Evolutionary conservation across 2,329 filamentous ascomycete species (phyloP), one percentile per base, ranked within the genome.

Genomic region (Cladorrhinum sp.): DNA sequence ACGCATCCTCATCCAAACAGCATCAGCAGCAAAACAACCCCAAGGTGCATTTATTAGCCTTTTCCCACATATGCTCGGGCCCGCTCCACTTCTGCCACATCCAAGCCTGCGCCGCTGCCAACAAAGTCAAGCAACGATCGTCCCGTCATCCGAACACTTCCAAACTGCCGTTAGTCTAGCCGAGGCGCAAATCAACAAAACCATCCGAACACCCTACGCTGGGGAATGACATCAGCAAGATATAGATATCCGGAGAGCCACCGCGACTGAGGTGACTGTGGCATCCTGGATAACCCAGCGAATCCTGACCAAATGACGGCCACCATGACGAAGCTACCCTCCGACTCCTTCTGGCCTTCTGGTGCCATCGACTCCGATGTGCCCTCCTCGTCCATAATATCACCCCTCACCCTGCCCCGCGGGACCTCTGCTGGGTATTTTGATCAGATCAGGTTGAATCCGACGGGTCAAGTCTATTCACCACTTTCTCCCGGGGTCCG

Each of bases 341-440:
- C 75, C 61, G 76, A 80, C 64, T 75, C 77, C 26, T 79, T 79
- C 68, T 69, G 77, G 67, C 75, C 77, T 10, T 73, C 73, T 52
- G 74, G 74, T 64, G 72, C 71, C 56, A 67, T 71, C 62, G 75
- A 77, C 53, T 70, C 68, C 66, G 72, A 70, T 24, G 65, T 72
- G 21, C 59, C 54, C 36, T 65, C 72, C 49, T 65, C 72, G 28
- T 75, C 75, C 18, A 67, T 76, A 62, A 74, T 77, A 61, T 78
- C 76, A 30, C 75, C 77, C 36, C 66, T 78, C 62, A 70, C 75
- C 33, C 69, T 78, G 59, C 72, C 76, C 14, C 72, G 70, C 18
- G 71, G 73, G 21, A 63, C 72, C 57, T 68, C 71, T 39, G 69
- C 71, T 39, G 73, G 75, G 42, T 78, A 76, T 66, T 75, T 79